Evolutionary conservation across 495 filamentous ascomycete genomes (phyloP), one percentile per base, ranked within the genome.

Genomic region (Viridothelium virens): DNA sequence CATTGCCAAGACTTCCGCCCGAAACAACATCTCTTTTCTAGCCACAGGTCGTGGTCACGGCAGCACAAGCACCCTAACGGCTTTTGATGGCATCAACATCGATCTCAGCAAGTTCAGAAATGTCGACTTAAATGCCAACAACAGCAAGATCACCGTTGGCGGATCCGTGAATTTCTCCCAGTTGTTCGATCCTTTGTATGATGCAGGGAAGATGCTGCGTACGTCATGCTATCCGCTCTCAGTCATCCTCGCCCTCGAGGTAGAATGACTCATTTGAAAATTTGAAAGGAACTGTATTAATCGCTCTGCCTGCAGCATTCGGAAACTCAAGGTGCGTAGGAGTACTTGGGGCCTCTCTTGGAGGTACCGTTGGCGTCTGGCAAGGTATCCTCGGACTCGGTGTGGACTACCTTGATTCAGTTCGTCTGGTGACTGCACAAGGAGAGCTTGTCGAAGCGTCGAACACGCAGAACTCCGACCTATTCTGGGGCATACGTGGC

Each of bases 291-390:
- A 16, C 16, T 46, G 16, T 46, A 16, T 16, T 46, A 16, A 46
- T 16, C 16, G 16, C 41, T 46, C 16, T 16, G 7, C 16, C 18
- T 63, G 33, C 33, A 63, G 62, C 38, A 7, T 11, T 38, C 18
- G 62, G 62, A 46, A 38, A 25, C 38, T 63, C 33, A 10, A 25
- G 18, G 62, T 63, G 33, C 33, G 18, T 38, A 63, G 46, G 63
- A 18, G 39, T 66, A 10, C 64, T 50, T 16, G 78, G 78, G 4
- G 73, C 72, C 2, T 72, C 75, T 1, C 66, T 82, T 34, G 80
- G 81, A 12, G 80, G 68, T 14, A 79, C 79, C n/a, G 41, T 79
- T 2, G 77, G 79, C 3, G 56, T 36, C 18, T 65, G 74, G 7
- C 66, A 76, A 41, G 79, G 78, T 1, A 44, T 73, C 3, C 73